Percentiles rank a stretch among this genome's conserved stretches.
phyloP scores from a whole-genome alignment of 2,329 filamentous ascomycete species.

The Colletotrichum spaethianum region DNA sequence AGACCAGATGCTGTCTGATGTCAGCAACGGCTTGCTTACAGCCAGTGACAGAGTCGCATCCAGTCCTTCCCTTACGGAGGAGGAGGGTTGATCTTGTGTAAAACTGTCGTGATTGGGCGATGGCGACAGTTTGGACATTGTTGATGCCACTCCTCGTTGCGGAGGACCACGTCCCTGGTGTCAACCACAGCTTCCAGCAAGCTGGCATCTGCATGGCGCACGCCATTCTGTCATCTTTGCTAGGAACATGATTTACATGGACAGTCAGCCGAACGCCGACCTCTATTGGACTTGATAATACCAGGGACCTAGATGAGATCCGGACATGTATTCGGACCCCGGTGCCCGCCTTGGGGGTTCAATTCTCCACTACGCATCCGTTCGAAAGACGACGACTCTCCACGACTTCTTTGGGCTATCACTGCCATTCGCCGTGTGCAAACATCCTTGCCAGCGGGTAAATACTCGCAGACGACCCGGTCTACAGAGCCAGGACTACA shows the following conservation, averaged over 20 bases:
- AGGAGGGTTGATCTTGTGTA: not conserved
- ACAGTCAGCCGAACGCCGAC: not conserved
- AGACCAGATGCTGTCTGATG: not conserved
- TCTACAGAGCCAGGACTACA: not conserved
- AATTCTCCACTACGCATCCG: slow-evolving; percentile 6
- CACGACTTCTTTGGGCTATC: not conserved
- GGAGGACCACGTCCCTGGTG: not conserved
- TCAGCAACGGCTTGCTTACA: slow-evolving; percentile 6
- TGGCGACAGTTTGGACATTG: not conserved
- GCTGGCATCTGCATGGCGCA: not conserved
- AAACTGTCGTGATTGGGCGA: not conserved
- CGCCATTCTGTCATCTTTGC: not conserved
- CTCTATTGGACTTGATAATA: not conserved
- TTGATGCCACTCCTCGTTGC: not conserved
- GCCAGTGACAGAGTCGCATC: not conserved
- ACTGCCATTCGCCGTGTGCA: not conserved
- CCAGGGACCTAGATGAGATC: not conserved
- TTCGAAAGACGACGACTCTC: not conserved
- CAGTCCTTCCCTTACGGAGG: not conserved
- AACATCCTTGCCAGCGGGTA: not conserved
- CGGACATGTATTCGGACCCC: not conserved
- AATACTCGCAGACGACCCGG: not conserved
- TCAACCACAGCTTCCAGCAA: not conserved
- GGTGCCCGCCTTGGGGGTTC: not conserved
- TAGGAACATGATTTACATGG: not conserved